Conservation (phyloP, 352 stramenopile genomes). For the Aphanomyces euteiches region DNA sequence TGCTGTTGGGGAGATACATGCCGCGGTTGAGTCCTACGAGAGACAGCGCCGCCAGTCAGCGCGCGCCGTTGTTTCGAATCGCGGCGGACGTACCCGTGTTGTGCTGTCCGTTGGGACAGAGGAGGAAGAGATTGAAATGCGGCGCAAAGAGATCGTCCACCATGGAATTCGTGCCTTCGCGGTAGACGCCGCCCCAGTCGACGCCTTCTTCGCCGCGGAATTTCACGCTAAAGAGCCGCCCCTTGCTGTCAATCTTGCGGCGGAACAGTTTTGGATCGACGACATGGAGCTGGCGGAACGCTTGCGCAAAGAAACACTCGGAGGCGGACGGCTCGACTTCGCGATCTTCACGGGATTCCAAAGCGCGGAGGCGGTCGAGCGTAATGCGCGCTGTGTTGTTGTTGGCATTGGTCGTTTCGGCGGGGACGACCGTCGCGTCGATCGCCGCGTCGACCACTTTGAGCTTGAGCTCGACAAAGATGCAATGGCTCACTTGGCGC, state of each 20-base stretch:
- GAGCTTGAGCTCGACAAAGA: slow-evolving; percentile 87
- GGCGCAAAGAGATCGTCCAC: slow-evolving; percentile 84
- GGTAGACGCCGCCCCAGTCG: slow-evolving; percentile 87
- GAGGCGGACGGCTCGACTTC: slow-evolving; percentile 84
- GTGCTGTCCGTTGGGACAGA: slow-evolving; percentile 84
- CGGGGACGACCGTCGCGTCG: slow-evolving; percentile 59
- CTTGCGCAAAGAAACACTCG: slow-evolving; percentile 92
- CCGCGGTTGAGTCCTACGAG: slow-evolving; percentile 49
- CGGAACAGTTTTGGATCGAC: slow-evolving; percentile 83
- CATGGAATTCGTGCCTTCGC: slow-evolving; percentile 84
- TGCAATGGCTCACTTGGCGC: slow-evolving; percentile 69
- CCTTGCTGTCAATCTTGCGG: slow-evolving; percentile 86
- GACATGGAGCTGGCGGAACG: slow-evolving; percentile 85
- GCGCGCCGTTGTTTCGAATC: too few species aligned
- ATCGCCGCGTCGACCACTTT: slow-evolving; percentile 74
- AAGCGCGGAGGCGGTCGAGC: slow-evolving; percentile 74
- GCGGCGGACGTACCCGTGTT: slow-evolving; percentile 52
- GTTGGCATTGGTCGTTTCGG: slow-evolving; percentile 47
- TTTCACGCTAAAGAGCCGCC: slow-evolving; percentile 84
- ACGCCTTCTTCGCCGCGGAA: slow-evolving; percentile 86
- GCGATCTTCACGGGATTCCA: slow-evolving; percentile 83
- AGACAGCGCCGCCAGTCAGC: not conserved
- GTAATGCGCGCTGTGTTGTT: slow-evolving; percentile 79
- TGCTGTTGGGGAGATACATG: slow-evolving; percentile 87
- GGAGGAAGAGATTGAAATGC: slow-evolving; percentile 79